These are phyloP conservation scores for Plasmopara muralis DNA, from an alignment of 352 stramenopile species.

Conservation along the genomic window DNA sequence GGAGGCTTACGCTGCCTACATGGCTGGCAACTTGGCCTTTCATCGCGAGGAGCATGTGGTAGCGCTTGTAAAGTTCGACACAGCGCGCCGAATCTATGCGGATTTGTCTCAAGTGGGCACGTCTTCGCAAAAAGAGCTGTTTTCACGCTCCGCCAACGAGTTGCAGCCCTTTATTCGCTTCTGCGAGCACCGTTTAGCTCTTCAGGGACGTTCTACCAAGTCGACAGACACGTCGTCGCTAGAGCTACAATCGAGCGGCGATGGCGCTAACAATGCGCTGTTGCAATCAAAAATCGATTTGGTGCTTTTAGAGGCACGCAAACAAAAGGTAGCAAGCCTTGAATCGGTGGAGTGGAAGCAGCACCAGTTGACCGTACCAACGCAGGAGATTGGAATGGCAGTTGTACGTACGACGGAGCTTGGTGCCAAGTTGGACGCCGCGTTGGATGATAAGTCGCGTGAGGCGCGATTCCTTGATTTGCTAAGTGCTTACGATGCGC, in stretches of 20 bases:
- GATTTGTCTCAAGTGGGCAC: constrained; percentile 78
- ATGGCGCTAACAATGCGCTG: constrained; percentile 64
- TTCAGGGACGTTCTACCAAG: constrained; percentile 46
- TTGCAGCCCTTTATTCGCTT: constrained; percentile 82
- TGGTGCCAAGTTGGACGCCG: constrained; percentile 49
- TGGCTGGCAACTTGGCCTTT: constrained; percentile 83
- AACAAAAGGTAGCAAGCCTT: constrained; percentile 80
- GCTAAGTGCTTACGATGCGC: constrained; percentile 62
- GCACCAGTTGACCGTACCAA: constrained; percentile 62
- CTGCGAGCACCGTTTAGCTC: constrained; percentile 68
- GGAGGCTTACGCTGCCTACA: constrained; percentile 84
- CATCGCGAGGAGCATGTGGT: constrained; percentile 82
- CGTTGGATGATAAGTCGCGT: constrained; percentile 54
- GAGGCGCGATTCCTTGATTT: constrained; percentile 65
- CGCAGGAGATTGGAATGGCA: constrained; percentile 62
- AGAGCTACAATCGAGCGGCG: constrained; percentile 52
- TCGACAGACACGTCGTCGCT: constrained; percentile 28
- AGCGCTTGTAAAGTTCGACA: constrained; percentile 76
- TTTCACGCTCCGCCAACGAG: constrained; percentile 59
- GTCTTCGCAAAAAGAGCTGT: constrained; percentile 74
- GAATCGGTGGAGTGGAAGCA: constrained; percentile 77
- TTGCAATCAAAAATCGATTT: constrained; percentile 82
- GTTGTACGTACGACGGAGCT: constrained; percentile 72
- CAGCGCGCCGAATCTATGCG: constrained; percentile 76
- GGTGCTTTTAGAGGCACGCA: constrained; percentile 74